Conservation (phyloP, 2,329 filamentous ascomycete genomes). For the Alternaria dauci region DNA sequence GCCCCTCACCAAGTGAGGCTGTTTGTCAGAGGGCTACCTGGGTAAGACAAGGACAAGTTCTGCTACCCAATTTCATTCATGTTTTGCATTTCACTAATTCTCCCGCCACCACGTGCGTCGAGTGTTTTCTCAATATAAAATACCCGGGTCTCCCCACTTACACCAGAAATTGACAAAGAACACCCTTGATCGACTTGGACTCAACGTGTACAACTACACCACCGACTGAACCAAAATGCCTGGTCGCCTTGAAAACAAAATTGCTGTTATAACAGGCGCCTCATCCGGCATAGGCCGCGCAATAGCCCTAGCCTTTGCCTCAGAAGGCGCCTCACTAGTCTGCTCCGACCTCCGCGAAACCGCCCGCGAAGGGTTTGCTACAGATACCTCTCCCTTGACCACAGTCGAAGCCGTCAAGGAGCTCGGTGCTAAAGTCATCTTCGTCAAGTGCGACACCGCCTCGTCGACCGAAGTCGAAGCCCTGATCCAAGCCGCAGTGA, state of each 20-base stretch:
- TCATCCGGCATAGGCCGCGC: constrained; percentile 48
- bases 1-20: constrained; percentile 1
- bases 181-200: not conserved
- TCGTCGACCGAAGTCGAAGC: constrained; percentile 53
- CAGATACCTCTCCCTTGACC: constrained; percentile 25
- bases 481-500: constrained; percentile 52
- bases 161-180: not conserved
- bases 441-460: constrained; percentile 55
- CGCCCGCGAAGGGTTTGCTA: constrained; percentile 24
- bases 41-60: not conserved
- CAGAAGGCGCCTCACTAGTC: constrained; percentile 44
- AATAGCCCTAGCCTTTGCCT: constrained; percentile 42
- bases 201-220: not conserved
- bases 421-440: constrained; percentile 46
- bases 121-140: not conserved
- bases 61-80: not conserved
- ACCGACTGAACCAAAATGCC: constrained; percentile 20
- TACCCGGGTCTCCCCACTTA: not conserved
- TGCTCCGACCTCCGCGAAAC: constrained; percentile 42
- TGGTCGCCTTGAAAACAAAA: constrained; percentile 38
- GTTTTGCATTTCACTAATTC: not conserved
- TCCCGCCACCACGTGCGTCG: not conserved
- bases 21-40: not conserved
- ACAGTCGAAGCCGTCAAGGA: constrained; percentile 44
- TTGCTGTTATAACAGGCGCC: constrained; percentile 48